phyloP scores from a whole-genome alignment of 2,329 filamentous ascomycete genomes.

The Pseudogymnoascus sp. region DNA sequence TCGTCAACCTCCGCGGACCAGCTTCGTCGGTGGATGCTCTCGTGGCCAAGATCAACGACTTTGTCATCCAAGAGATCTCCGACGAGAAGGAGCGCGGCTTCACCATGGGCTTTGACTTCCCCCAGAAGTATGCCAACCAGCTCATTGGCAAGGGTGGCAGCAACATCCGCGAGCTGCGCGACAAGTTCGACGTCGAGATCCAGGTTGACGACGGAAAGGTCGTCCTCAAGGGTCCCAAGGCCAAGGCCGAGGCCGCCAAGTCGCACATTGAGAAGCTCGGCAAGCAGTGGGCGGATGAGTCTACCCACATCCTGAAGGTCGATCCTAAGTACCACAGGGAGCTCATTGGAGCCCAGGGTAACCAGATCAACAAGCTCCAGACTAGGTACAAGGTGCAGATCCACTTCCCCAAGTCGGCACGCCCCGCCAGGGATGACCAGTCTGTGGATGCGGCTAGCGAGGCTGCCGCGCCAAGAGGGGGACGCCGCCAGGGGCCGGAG shows the following conservation, averaged over 20 bases:
- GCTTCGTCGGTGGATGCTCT: slow-evolving; percentile 64
- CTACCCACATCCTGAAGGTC: slow-evolving; percentile 78
- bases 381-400: slow-evolving; percentile 89
- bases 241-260: slow-evolving; percentile 83
- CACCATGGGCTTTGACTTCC: slow-evolving; percentile 81
- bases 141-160: slow-evolving; percentile 62
- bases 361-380: slow-evolving; percentile 85
- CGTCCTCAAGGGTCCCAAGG: slow-evolving; percentile 89
- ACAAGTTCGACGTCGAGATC: slow-evolving; percentile 64
- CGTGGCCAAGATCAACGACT: slow-evolving; percentile 63
- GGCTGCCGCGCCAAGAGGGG: slow-evolving; percentile 48
- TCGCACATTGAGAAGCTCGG: slow-evolving; percentile 70
- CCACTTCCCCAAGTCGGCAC: slow-evolving; percentile 72
- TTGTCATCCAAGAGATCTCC: slow-evolving; percentile 79
- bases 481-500: slow-evolving; percentile 63
- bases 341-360: slow-evolving; percentile 81
- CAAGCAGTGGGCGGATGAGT: slow-evolving; percentile 84
- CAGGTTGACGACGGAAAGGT: slow-evolving; percentile 92
- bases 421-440: slow-evolving; percentile 61
- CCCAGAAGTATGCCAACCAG: slow-evolving; percentile 88
- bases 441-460: slow-evolving; percentile 65
- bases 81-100: slow-evolving; percentile 93
- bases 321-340: slow-evolving; percentile 91
- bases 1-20: slow-evolving; percentile 70
- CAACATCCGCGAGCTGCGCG: slow-evolving; percentile 57